A percentile compares a stretch with the other conserved stretches of the same genome.
These are phyloP conservation scores for Tremellales sp. DNA, from an alignment of 1,284 basidiomycete species.

Conservation along the genomic window DNA sequence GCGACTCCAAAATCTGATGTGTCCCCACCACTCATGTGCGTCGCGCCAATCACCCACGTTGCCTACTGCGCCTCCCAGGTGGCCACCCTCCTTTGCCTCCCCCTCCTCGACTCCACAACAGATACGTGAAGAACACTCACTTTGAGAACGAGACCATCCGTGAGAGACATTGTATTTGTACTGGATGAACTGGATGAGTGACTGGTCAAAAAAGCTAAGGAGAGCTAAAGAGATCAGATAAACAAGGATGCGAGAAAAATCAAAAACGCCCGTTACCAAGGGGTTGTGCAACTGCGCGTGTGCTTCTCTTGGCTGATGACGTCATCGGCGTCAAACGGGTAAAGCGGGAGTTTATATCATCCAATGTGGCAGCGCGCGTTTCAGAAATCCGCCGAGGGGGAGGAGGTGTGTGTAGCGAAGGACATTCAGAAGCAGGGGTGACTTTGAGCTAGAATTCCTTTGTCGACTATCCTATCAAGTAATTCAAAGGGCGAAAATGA, in stretches of 20 bases:
- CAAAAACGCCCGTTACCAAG: slow-evolving; percentile 1
- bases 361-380: not conserved
- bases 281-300: not conserved
- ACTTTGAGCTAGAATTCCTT: no score
- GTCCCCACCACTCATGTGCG: no score
- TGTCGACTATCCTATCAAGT: no score
- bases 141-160: slow-evolving; percentile 74
- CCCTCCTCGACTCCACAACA: no score
- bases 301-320: slow-evolving; percentile 7
- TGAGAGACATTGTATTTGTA: slow-evolving; percentile 34
- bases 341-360: not conserved
- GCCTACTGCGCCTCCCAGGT: no score
- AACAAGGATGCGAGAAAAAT: slow-evolving; percentile 1
- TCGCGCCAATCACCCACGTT: no score
- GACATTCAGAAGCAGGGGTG: no score
- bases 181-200: slow-evolving; percentile 10
- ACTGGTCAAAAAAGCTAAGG: slow-evolving; percentile 20
- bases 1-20: no score
- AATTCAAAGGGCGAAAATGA: no score
- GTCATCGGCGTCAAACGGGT: slow-evolving; percentile 2
- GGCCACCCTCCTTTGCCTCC: no score
- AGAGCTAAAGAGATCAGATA: slow-evolving; percentile 5
- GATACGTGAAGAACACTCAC: slow-evolving; percentile 51
- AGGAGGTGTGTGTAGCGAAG: not conserved
- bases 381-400: no score